Conservation (phyloP, 768 basidiomycete genomes). For the Kwoniella pini region DNA sequence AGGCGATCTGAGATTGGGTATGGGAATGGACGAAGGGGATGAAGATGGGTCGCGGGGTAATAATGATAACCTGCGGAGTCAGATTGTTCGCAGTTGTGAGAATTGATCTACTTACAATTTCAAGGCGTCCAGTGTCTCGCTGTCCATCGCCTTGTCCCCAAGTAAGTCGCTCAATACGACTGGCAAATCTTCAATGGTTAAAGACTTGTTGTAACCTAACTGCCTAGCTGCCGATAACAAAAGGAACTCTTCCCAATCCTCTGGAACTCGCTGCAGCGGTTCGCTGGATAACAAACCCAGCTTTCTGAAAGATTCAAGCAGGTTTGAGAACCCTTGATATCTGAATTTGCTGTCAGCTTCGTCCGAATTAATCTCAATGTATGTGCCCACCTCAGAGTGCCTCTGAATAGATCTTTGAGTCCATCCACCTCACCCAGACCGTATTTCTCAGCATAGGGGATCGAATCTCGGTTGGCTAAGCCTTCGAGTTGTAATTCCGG, state of each 20-base stretch:
- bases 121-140: conserved; percentile 38
- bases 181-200: conserved; percentile 12
- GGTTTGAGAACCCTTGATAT: conserved; percentile 76
- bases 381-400: conserved; percentile 72
- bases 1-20: conserved; percentile 15
- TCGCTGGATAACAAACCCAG: conserved; percentile 67
- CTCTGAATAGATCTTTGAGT: conserved; percentile 72
- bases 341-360: conserved; percentile 56
- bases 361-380: not conserved
- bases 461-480: conserved; percentile 78
- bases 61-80: conserved; percentile 1
- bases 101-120: conserved; percentile 28
- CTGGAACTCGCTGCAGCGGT: conserved; percentile 51
- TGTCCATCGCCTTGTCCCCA: conserved; percentile 17
- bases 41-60: conserved; percentile 14
- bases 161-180: conserved; percentile 12
- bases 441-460: conserved; percentile 71
- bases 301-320: conserved; percentile 71
- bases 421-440: conserved; percentile 58
- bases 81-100: no score
- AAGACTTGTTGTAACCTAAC: conserved; percentile 38
- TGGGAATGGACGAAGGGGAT: conserved; percentile 17
- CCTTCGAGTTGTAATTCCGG: conserved; percentile 72
- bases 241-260: conserved; percentile 57
- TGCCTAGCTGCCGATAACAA: conserved; percentile 5